A percentile compares a stretch with the other conserved stretches of the same genome.
Conservation (phyloP, 441 rosid species). For the Theobroma grandiflorum region DNA sequence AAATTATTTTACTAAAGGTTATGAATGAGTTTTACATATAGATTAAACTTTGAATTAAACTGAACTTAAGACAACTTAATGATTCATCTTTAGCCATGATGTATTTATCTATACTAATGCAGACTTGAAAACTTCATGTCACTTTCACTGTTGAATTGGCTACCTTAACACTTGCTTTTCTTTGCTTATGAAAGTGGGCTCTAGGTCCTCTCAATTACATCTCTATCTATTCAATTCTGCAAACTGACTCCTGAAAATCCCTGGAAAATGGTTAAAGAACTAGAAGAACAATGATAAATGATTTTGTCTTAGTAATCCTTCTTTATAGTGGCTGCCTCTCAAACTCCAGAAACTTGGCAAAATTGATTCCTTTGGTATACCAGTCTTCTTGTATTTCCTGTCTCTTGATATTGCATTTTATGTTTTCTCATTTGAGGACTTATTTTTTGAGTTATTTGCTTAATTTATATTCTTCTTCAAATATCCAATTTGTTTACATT, state of each 20-base stretch:
- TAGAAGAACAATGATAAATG: background rate
- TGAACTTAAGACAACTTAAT: background rate
- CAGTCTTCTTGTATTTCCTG: background rate
- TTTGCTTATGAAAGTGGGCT: background rate
- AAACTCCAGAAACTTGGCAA: background rate
- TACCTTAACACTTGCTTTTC: background rate
- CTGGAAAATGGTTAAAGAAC: background rate
- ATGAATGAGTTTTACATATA: background rate
- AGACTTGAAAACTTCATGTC: slow-evolving; percentile 1
- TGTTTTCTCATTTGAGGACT: background rate
- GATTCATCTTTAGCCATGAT: background rate
- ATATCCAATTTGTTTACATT: background rate
- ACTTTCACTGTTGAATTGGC: background rate
- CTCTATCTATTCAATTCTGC: background rate
- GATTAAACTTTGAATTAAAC: slow-evolving; percentile 7
- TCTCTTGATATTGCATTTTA: background rate
- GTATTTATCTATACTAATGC: background rate
- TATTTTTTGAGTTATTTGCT: slow-evolving; percentile 1
- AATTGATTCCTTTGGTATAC: background rate
- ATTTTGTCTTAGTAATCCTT: background rate
- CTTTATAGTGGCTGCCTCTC: background rate
- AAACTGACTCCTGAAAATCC: background rate
- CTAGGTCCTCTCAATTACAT: background rate
- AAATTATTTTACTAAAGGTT: background rate
- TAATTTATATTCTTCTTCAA: background rate